A percentile compares a stretch with the other conserved stretches of the same genome.
Evolutionary conservation across 2,329 filamentous ascomycete genomes (phyloP).

Genomic region (Aspergillus fijiensis): DNA sequence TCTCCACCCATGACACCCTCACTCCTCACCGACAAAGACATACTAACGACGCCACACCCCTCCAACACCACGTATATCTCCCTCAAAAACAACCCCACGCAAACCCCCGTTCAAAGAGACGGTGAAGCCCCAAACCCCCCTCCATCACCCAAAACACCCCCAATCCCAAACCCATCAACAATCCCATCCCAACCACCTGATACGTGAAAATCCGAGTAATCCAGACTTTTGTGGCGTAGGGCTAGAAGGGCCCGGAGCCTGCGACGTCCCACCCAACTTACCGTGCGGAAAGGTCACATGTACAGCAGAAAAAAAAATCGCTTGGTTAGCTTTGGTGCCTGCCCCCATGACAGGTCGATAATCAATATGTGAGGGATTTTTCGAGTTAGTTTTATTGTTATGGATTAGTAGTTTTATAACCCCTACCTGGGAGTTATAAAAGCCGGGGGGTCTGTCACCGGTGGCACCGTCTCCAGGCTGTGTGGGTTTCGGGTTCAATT

Average conservation of each 20-base stretch:
- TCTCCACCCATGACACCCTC: too few relatives aligned
- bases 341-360: too few relatives aligned
- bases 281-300: not conserved
- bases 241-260: not conserved
- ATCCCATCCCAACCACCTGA: too few relatives aligned
- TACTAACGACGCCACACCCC: not conserved
- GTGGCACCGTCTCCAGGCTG: too few relatives aligned
- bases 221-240: not conserved
- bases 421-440: too few relatives aligned
- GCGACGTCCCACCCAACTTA: not conserved
- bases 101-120: not conserved
- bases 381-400: too few relatives aligned
- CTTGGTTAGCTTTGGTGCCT: too few relatives aligned
- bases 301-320: not conserved
- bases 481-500: too few relatives aligned
- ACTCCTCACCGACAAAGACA: not conserved
- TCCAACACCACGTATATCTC: not conserved
- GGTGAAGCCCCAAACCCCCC: not conserved
- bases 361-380: too few relatives aligned
- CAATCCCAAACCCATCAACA: not conserved
- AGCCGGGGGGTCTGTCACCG: too few relatives aligned
- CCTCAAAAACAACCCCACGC: not conserved
- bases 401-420: too few relatives aligned
- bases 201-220: too few relatives aligned
- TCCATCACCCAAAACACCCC: not conserved